Evolutionary conservation across 495 filamentous ascomycete genomes (phyloP).

Genomic region (Delitschia confertaspora): DNA sequence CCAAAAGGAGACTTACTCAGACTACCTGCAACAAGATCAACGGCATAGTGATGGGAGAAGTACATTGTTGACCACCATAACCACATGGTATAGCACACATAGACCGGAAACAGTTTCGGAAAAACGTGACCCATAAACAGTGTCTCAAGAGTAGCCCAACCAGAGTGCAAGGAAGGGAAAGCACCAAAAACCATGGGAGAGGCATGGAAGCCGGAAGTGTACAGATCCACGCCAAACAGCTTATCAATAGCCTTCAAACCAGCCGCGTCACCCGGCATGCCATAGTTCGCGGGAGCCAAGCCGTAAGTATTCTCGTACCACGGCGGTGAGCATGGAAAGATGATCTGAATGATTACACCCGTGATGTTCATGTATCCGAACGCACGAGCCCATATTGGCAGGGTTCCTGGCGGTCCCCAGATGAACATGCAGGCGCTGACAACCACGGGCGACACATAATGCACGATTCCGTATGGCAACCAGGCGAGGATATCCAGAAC

Average conservation of each 20-base stretch:
- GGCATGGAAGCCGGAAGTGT: slow-evolving; percentile 79
- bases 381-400: slow-evolving; percentile 71
- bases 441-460: slow-evolving; percentile 74
- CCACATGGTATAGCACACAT: slow-evolving; percentile 76
- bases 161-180: slow-evolving; percentile 85
- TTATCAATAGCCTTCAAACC: slow-evolving; percentile 83
- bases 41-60: slow-evolving; percentile 89
- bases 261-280: slow-evolving; percentile 76
- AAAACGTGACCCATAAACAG: slow-evolving; percentile 91
- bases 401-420: slow-evolving; percentile 75
- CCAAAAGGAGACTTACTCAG: slow-evolving; percentile 42
- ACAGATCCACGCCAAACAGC: slow-evolving; percentile 80
- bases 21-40: slow-evolving; percentile 81
- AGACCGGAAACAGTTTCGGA: slow-evolving; percentile 64
- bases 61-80: slow-evolving; percentile 99
- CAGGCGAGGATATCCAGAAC: slow-evolving; percentile 81
- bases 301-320: slow-evolving; percentile 91
- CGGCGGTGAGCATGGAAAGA: slow-evolving; percentile 87
- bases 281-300: slow-evolving; percentile 82
- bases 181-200: slow-evolving; percentile 90
- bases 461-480: slow-evolving; percentile 84
- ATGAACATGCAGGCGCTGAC: slow-evolving; percentile 70
- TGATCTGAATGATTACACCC: slow-evolving; percentile 74
- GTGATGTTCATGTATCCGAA: slow-evolving; percentile 89
- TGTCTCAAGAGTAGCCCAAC: slow-evolving; percentile 74